Evolutionary conservation across 164 flowering plant genomes (phyloP).

Genomic region (Vitis riparia): DNA sequence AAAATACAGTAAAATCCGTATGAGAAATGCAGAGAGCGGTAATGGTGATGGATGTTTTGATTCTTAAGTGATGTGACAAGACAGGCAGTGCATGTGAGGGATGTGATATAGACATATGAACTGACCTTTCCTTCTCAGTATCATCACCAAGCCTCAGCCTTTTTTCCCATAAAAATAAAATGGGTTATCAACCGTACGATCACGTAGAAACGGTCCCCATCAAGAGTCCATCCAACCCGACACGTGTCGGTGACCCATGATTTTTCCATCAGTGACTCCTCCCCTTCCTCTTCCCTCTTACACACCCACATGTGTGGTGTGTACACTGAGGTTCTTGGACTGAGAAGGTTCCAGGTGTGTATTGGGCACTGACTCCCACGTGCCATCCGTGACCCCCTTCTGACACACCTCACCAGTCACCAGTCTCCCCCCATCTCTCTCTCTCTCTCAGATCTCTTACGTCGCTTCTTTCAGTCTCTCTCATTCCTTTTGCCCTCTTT

Average conservation of each 20-base stretch:
- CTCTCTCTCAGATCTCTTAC: conserved; percentile 10
- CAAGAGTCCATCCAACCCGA: neutral
- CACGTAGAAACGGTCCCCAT: conserved; percentile 9
- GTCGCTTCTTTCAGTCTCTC: conserved; percentile 21
- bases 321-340: too few species aligned
- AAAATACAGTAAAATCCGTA: too few species aligned
- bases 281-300: neutral
- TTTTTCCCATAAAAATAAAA: neutral
- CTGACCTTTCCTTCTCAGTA: conserved; percentile 25
- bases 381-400: conserved; percentile 5
- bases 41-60: neutral
- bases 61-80: conserved; percentile 28
- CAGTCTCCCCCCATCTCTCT: neutral
- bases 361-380: conserved; percentile 35
- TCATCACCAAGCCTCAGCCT: neutral
- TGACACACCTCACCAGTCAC: neutral
- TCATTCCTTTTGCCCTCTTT: conserved; percentile 34
- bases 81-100: conserved; percentile 27
- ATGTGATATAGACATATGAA: conserved; percentile 25
- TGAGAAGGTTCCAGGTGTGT: neutral
- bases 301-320: neutral
- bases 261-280: neutral
- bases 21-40: neutral
- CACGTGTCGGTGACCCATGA: conserved; percentile 18
- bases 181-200: conserved; percentile 19